Base-by-base conservation (phyloP, 805 yeast species). In the Diddensiella caesifluorescens region DNA sequence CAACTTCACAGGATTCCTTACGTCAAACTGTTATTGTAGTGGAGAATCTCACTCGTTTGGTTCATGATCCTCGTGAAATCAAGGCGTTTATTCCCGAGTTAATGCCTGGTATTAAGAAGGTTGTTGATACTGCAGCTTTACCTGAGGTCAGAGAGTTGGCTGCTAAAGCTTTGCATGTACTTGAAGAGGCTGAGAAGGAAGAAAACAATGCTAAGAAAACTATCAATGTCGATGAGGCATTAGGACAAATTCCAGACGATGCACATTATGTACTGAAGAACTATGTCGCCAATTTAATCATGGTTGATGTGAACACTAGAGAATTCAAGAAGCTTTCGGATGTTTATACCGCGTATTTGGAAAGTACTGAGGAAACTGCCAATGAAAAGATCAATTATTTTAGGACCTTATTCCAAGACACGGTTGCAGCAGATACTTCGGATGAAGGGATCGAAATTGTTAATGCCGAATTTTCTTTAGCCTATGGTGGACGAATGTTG, bases 111-210 rank as follows among this genome's bases (percentile, higher is more conserved):
- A 81, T 92, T 33, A 77, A 81, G 63, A 87, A 79, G 61, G 96
- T 92, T 31, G 80, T 83, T 38, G 76, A 84, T 43, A 84, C 89
- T 40, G 97, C 97, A 31, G 82, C 97, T 6, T 71, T 86, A 61
- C 97, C 97, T 31, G 98, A 90, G 65, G 97, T 92, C 39, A 82
- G 98, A 74, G 92, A 82, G 54, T 71, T 92, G 55, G 97, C 97
- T 28, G 72, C 71, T 29, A 90, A 88, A 64, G 97, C 98, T 1
- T 70, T 84, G 46, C 60, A 68, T 5, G 97, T 90, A 31, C 71
- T 92, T 60, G 74, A 77, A 56, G 90, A 81, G 46, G 97, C 95
- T 50, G 83, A 83, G 49, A 71, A 77, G 42, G 69, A 74, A 30
- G 84, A 78, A 54, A 87, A 87, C 43, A 75, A 75, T 54, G 82